A percentile compares a stretch with the other conserved stretches of the same genome.
phyloP scores from a whole-genome alignment of 2,329 filamentous ascomycete species.

The Mollisia scopiformis region DNA sequence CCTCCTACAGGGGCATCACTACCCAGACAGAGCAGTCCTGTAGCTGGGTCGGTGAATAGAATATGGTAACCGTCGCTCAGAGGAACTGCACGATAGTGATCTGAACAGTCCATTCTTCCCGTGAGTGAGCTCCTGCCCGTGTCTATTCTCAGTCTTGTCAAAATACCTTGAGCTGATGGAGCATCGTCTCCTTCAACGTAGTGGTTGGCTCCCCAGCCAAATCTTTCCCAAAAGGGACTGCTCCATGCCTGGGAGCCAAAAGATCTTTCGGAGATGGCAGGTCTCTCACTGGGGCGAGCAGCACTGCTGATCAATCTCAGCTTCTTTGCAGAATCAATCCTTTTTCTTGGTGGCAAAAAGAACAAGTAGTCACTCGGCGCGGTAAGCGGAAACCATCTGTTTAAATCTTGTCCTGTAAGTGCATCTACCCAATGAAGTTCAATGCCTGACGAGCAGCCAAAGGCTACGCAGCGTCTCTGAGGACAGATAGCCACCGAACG shows the following conservation, averaged over 20 bases:
- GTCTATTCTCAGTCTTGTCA: constrained; percentile 23
- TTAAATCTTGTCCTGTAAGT: constrained; percentile 50
- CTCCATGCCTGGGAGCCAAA: constrained; percentile 27
- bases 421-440: constrained; percentile 63
- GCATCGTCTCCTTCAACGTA: constrained; percentile 16
- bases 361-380: constrained; percentile 59
- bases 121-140: constrained; percentile 11
- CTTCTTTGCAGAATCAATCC: constrained; percentile 56
- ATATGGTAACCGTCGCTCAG: constrained; percentile 68
- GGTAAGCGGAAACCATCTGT: constrained; percentile 57
- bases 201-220: constrained; percentile 16
- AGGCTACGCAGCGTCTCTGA: constrained; percentile 65
- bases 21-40: constrained; percentile 60
- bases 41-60: constrained; percentile 64
- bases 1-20: constrained; percentile 60
- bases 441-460: constrained; percentile 64
- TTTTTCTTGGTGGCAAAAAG: constrained; percentile 59
- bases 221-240: constrained; percentile 32
- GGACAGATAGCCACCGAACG: constrained; percentile 68
- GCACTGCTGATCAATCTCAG: constrained; percentile 66
- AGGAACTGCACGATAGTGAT: constrained; percentile 66
- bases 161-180: constrained; percentile 13
- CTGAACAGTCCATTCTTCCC: constrained; percentile 39
- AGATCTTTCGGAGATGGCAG: constrained; percentile 30
- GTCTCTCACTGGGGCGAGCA: constrained; percentile 43